A percentile compares a stretch with the other conserved stretches of the same genome.
Evolutionary conservation across 768 basidiomycete genomes (phyloP).

Genomic region (Mycena galopus): DNA sequence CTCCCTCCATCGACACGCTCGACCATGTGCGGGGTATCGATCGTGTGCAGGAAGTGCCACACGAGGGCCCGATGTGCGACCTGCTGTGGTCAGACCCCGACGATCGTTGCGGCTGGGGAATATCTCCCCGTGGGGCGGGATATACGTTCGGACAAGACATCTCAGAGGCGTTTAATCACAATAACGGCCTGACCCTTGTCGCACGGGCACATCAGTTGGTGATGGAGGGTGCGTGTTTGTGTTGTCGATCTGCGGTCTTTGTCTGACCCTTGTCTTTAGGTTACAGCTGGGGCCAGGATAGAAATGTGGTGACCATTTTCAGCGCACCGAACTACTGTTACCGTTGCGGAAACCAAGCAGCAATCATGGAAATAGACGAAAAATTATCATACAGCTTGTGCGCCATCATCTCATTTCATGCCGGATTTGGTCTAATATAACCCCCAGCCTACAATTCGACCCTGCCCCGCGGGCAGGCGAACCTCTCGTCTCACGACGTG

Average conservation of each 20-base stretch:
- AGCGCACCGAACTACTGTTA: slow-evolving; percentile 99
- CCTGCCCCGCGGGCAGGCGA: slow-evolving; percentile 99
- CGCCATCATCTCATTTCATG: slow-evolving; percentile 46
- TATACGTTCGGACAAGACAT: slow-evolving; percentile 99
- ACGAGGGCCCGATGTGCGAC: slow-evolving; percentile 99
- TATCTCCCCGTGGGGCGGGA: slow-evolving; percentile 97
- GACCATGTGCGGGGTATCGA: slow-evolving; percentile 99
- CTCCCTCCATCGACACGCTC: slow-evolving; percentile 98
- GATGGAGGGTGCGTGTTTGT: slow-evolving; percentile 85
- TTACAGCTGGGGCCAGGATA: slow-evolving; percentile 98
- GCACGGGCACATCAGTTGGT: slow-evolving; percentile 95
- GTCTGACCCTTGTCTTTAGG: slow-evolving; percentile 55
- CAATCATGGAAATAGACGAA: slow-evolving; percentile 99
- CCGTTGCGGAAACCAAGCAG: slow-evolving; percentile 98
- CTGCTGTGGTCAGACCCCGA: slow-evolving; percentile 99
- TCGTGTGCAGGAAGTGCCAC: slow-evolving; percentile 98
- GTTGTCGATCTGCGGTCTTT: slow-evolving; percentile 1
- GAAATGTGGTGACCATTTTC: slow-evolving; percentile 99
- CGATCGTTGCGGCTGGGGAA: slow-evolving; percentile 99
- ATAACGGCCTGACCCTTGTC: slow-evolving; percentile 96
- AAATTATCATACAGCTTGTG: slow-evolving; percentile 95
- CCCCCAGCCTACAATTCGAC: slow-evolving; percentile 95
- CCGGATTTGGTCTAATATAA: slow-evolving; percentile 19
- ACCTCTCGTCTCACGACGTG: slow-evolving; percentile 95
- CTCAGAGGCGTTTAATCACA: slow-evolving; percentile 99